Percentiles rank a stretch among this genome's conserved stretches.
These are phyloP conservation scores for Apophysomyces elegans DNA, from an alignment of 371 early-diverging fungal species.

Conservation along the genomic window DNA sequence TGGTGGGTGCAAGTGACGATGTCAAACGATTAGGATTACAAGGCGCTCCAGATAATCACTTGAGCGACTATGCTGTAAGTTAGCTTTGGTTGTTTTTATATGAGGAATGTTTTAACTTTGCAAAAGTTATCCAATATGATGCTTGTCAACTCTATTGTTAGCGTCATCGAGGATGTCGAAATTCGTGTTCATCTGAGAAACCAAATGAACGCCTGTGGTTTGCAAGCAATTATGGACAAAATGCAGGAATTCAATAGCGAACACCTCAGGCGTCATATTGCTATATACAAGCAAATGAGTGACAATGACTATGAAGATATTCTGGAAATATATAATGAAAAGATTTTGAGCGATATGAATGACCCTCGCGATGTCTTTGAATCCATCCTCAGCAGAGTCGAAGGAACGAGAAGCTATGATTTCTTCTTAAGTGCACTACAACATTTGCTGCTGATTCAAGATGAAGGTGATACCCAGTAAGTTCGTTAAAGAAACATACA, in stretches of 20 bases:
- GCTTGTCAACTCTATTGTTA: conserved; percentile 80
- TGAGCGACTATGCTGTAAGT: conserved; percentile 77
- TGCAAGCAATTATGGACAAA: conserved; percentile 75
- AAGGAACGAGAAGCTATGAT: conserved; percentile 77
- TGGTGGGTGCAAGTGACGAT: conserved; percentile 82
- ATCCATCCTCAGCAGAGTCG: conserved; percentile 69
- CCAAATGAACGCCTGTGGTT: conserved; percentile 75
- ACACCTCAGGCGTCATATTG: conserved; percentile 74
- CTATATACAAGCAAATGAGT: conserved; percentile 75
- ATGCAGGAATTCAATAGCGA: conserved; percentile 74
- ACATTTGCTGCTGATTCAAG: conserved; percentile 77
- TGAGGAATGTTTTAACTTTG: background rate
- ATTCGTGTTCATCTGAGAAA: conserved; percentile 77
- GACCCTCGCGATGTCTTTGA: conserved; percentile 84
- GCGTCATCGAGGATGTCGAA: conserved; percentile 80
- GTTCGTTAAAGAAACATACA: background rate
- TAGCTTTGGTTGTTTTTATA: background rate
- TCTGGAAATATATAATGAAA: conserved; percentile 77
- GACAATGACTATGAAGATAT: conserved; percentile 81
- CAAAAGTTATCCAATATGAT: conserved; percentile 77
- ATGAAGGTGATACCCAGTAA: conserved; percentile 59
- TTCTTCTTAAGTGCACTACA: conserved; percentile 80
- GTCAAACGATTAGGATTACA: conserved; percentile 63
- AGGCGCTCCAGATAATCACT: conserved; percentile 70
- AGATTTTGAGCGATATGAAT: conserved; percentile 76